Evolutionary conservation across 1,284 basidiomycete species (phyloP).

Genomic region (Stygiomarasmius scandens): DNA sequence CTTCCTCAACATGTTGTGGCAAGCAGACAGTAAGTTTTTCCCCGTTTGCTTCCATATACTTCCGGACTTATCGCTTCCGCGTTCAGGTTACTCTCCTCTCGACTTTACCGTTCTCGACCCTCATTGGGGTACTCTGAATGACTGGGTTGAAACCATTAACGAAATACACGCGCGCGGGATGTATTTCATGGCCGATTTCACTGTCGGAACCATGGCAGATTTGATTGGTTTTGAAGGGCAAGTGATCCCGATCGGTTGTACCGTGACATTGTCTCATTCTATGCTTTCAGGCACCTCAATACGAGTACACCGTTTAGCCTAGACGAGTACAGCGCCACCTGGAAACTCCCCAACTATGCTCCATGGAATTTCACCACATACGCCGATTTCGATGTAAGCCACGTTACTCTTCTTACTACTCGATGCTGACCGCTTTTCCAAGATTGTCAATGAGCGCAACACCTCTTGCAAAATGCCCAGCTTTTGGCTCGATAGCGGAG

Average conservation of each 20-base stretch:
- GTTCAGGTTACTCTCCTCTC: conserved; percentile 80
- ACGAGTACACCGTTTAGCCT: conserved; percentile 77
- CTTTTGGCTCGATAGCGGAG: conserved; percentile 80
- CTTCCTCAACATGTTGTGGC: conserved; percentile 94
- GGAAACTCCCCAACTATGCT: conserved; percentile 75
- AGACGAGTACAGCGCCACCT: conserved; percentile 72
- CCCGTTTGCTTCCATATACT: conserved; percentile 1
- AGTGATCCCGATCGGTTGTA: conserved; percentile 24
- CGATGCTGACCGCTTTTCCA: conserved; percentile 5
- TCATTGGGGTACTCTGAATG: conserved; percentile 82
- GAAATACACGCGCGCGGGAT: conserved; percentile 78
- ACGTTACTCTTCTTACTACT: not conserved
- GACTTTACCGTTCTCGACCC: conserved; percentile 90
- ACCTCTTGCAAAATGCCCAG: conserved; percentile 72
- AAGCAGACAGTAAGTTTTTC: conserved; percentile 78
- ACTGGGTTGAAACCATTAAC: conserved; percentile 79
- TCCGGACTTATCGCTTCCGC: conserved; percentile 13
- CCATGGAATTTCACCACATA: conserved; percentile 88
- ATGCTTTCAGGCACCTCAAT: conserved; percentile 66
- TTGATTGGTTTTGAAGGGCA: conserved; percentile 83
- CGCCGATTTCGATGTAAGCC: conserved; percentile 72
- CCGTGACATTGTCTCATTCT: conserved; percentile 13
- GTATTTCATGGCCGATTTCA: conserved; percentile 92
- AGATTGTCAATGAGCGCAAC: conserved; percentile 73
- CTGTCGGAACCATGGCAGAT: conserved; percentile 89